phyloP scores from a whole-genome alignment of 1,139 yeast genomes.

The Taphrina communis region DNA sequence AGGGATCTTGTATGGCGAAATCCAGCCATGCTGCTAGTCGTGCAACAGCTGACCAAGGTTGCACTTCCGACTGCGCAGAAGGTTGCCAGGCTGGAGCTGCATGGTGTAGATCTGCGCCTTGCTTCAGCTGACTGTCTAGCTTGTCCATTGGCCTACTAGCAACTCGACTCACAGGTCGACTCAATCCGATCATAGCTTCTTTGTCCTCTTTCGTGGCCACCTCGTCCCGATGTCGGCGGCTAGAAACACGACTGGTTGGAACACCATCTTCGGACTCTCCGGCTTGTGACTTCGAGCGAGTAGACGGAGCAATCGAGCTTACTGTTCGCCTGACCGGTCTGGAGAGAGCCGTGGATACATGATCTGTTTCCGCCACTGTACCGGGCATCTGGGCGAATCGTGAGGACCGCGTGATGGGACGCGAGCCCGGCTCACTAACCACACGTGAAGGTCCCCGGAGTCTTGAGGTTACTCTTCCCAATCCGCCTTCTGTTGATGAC shows the following conservation, averaged over 20 bases:
- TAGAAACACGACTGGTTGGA: slow-evolving; percentile 3
- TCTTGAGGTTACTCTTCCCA: neutral
- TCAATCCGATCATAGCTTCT: neutral
- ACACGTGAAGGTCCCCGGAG: slow-evolving; percentile 28
- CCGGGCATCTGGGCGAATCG: slow-evolving; percentile 20
- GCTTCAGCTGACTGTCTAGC: neutral
- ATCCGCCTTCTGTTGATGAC: neutral
- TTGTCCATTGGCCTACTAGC: neutral
- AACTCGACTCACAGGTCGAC: slow-evolving; percentile 23
- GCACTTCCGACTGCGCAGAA: neutral
- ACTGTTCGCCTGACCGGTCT: slow-evolving; percentile 19
- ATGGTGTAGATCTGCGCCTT: neutral
- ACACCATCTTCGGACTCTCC: neutral
- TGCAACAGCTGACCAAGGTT: slow-evolving; percentile 13
- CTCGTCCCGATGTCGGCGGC: neutral
- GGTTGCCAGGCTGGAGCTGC: neutral
- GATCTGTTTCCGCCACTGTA: neutral
- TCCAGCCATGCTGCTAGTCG: slow-evolving; percentile 12
- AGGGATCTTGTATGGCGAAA: neutral
- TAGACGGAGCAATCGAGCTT: slow-evolving; percentile 3
- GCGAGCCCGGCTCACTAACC: slow-evolving; percentile 2
- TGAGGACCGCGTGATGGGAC: slow-evolving; percentile 30
- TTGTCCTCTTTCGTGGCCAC: neutral
- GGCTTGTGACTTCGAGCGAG: neutral
- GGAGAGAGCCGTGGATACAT: neutral